These are phyloP conservation scores for Boletus vinaceobasis DNA, from an alignment of 768 basidiomycete genomes.

Conservation along the genomic window DNA sequence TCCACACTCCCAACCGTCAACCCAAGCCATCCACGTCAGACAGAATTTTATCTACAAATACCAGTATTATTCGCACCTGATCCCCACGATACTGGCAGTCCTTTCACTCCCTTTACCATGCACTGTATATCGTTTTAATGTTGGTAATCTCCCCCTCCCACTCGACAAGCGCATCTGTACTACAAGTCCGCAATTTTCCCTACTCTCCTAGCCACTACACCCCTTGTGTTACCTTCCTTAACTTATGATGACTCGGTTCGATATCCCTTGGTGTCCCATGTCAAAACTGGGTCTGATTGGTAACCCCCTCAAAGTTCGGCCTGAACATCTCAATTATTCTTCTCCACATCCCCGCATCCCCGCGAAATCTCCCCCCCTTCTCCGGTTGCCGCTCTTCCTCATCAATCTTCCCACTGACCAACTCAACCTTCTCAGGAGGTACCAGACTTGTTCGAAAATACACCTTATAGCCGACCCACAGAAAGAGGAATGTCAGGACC, in stretches of 20 bases:
- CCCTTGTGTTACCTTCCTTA: conserved; percentile 20
- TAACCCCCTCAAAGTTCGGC: background rate
- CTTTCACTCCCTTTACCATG: background rate
- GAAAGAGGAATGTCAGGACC: conserved; percentile 32
- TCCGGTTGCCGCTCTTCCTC: conserved; percentile 53
- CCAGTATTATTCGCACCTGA: conserved; percentile 30
- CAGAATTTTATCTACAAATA: conserved; percentile 9
- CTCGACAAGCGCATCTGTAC: conserved; percentile 26
- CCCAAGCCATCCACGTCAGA: conserved; percentile 13
- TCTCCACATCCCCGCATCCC: conserved; percentile 18
- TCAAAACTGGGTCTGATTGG: background rate
- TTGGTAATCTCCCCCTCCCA: background rate
- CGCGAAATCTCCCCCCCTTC: conserved; percentile 32
- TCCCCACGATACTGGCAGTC: background rate
- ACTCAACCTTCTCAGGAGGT: conserved; percentile 50
- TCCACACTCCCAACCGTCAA: conserved; percentile 43
- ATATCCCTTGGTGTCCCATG: too few relatives aligned
- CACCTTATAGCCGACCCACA: conserved; percentile 37
- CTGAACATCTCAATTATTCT: conserved; percentile 24
- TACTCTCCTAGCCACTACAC: conserved; percentile 4
- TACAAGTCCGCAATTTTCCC: conserved; percentile 12
- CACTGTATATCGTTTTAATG: background rate
- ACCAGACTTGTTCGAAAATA: conserved; percentile 34
- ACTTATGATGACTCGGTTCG: conserved; percentile 15
- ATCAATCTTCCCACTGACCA: conserved; percentile 43